Evolutionary conservation across 208 protist species (phyloP), one percentile per base, ranked within the genome.

Genomic region (Angomonas ambiguus): DNA sequence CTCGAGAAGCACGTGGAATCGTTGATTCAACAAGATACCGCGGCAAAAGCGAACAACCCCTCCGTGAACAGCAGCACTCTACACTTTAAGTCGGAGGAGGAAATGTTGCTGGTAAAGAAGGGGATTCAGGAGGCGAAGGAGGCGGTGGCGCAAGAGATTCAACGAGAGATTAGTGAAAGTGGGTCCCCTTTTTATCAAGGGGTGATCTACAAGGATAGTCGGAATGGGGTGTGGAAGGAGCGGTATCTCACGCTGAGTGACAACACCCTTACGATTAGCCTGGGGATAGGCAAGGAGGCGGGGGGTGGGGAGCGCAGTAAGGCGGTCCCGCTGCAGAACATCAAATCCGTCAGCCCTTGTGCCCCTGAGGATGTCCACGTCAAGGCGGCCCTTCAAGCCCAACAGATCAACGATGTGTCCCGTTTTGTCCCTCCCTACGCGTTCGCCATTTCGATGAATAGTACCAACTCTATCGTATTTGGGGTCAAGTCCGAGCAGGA

Each of bases 141-240:
- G 30, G 67, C 85, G 16, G 81, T 93, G 49, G 67, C 65, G 34
- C 25, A 67, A 18, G 79, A 80, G 49, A 60, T 66, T 3, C 79
- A 80, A 56, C 65, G 71, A 20, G 80, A 83, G 33, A 75, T 87
- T 1, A 51, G 58, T 22, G 77, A 82, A 2, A 79, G 71, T 38
- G 55, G 32, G 31, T 51, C 58, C 22, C 69, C 76, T 2, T 80
- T 71, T 0, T 87, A 85, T 61, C 87, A 95, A 61, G 82, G 90
- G 5, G 72, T 82, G 2, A 79, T 95, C n/a, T 92, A 87, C 71
- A 95, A 95, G 72, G 79, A 83, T 59, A 81, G 65, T 42, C 68
- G 48, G n/a, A 85, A 79, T 35, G 80, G 82, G n/a, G 65, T 78
- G 0, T 94, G 88, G 88, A 94, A 94, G 73, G 85, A 94, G 58